phyloP scores from a whole-genome alignment of 2,329 filamentous ascomycete genomes.

The Dactylellina leptospora region DNA sequence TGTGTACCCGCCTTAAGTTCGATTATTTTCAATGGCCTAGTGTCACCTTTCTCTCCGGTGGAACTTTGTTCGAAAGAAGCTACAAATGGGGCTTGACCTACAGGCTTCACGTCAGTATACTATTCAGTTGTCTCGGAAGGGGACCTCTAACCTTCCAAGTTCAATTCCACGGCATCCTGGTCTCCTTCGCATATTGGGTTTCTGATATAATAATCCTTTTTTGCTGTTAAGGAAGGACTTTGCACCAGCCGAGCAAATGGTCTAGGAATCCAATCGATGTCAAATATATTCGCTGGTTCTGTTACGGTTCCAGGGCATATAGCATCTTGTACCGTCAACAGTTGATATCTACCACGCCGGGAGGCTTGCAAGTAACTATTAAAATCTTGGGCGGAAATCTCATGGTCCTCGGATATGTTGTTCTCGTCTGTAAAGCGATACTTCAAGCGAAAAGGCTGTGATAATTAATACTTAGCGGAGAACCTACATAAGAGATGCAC shows the following conservation, averaged over 20 bases:
- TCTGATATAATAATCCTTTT: constrained; percentile 71
- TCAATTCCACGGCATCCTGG: constrained; percentile 85
- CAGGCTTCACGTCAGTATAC: not conserved
- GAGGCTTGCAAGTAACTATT: constrained; percentile 76
- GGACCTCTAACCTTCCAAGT: constrained; percentile 56
- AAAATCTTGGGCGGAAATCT: constrained; percentile 64
- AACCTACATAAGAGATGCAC: not conserved
- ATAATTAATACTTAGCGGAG: constrained; percentile 7
- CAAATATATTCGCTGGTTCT: constrained; percentile 75
- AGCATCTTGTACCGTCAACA: constrained; percentile 78
- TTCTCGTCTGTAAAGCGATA: constrained; percentile 74
- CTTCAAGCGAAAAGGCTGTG: constrained; percentile 76
- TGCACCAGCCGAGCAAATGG: constrained; percentile 75
- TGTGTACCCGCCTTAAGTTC: constrained; percentile 79
- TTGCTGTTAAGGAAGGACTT: constrained; percentile 69
- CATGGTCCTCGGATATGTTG: constrained; percentile 62
- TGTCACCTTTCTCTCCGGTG: constrained; percentile 18
- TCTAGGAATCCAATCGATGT: constrained; percentile 84
- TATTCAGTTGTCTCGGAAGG: not conserved
- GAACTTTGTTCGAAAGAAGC: constrained; percentile 42
- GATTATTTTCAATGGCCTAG: constrained; percentile 67
- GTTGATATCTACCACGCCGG: constrained; percentile 78
- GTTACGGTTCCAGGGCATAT: constrained; percentile 86
- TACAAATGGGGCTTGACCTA: constrained; percentile 32
- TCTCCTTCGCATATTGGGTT: constrained; percentile 92